A percentile compares a stretch with the other conserved stretches of the same genome.
These are phyloP conservation scores for Talaromyces funiculosus DNA, from an alignment of 2,329 filamentous ascomycete genomes.

Conservation along the genomic window DNA sequence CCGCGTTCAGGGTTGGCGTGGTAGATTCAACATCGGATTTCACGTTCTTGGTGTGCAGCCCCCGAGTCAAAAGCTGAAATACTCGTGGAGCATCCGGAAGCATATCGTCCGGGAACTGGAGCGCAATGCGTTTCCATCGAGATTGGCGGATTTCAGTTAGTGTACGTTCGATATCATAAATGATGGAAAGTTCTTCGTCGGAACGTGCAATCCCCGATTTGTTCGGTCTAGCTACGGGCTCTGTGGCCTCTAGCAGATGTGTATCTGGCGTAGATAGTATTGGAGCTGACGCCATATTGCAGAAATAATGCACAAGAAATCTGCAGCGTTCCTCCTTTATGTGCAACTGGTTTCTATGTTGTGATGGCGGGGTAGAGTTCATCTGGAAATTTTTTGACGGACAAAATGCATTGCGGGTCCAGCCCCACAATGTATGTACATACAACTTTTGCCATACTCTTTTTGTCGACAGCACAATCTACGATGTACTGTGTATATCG, in stretches of 20 bases:
- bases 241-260: conserved; percentile 53
- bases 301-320: background rate
- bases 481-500: too few species aligned
- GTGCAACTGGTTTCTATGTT: background rate
- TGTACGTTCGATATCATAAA: conserved; percentile 83
- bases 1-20: background rate
- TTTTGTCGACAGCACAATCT: too few species aligned
- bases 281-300: conserved; percentile 43
- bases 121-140: conserved; percentile 68
- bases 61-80: conserved; percentile 58
- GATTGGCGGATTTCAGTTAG: conserved; percentile 66
- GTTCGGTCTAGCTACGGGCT: conserved; percentile 33
- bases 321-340: background rate
- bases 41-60: conserved; percentile 35
- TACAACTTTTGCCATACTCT: too few species aligned
- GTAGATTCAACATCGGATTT: conserved; percentile 12
- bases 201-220: conserved; percentile 35
- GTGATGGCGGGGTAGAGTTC: conserved; percentile 13
- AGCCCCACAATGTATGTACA: background rate
- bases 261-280: conserved; percentile 59
- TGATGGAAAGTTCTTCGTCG: conserved; percentile 65
- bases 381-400: conserved; percentile 10
- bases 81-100: conserved; percentile 78
- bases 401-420: background rate
- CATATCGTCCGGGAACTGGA: conserved; percentile 97